Evolutionary conservation across 805 yeast genomes (phyloP), one percentile per base, ranked within the genome.

Genomic region (Yamadazyma sp.): DNA sequence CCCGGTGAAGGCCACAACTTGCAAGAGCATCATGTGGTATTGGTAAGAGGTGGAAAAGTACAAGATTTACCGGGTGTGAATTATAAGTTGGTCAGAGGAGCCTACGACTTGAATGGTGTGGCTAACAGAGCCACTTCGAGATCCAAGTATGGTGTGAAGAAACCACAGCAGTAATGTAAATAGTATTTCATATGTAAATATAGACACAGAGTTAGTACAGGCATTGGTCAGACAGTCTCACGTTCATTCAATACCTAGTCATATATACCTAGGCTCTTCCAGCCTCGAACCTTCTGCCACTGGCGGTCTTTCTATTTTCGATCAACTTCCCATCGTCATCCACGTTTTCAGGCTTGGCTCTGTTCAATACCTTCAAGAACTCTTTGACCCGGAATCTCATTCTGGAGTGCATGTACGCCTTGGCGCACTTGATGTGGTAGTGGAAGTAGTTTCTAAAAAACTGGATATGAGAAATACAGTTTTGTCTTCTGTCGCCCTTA

Each of bases 1-100:
- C 96, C 97, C 11, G 99, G 99, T 38, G 97, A 93, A 59, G 99
- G 99, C 14, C 99, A 93, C 64, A 93, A 93, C 57, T 83, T 95
- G 15, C 98, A 93, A 69, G 99, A 93, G 62, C 99, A 93, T 67
- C 86, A 95, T 55, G 95, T 93, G 35, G 98, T 93, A 1, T 77
- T 80, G 37, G 95, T 93, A 3, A 80, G 99, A 64, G 99, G 99
- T n/a, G 99, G 99, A 11, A 81, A 97, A 74, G 87, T 87, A 37
- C 96, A 90, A 59, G 99, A 93, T 80, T 71, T 91, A 53, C 99
- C 99, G 17, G 99, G 99, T 76, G 96, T 93, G 33, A 90, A 88
- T 60, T 93, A 93, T 63, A 93, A 86, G 64, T 72, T 88, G 50
- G 84, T 93, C 14, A 80, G 99, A 70, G 99, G 99, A 34, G 86